Evolutionary conservation across 768 basidiomycete genomes (phyloP).

Genomic region (Russula sp.): DNA sequence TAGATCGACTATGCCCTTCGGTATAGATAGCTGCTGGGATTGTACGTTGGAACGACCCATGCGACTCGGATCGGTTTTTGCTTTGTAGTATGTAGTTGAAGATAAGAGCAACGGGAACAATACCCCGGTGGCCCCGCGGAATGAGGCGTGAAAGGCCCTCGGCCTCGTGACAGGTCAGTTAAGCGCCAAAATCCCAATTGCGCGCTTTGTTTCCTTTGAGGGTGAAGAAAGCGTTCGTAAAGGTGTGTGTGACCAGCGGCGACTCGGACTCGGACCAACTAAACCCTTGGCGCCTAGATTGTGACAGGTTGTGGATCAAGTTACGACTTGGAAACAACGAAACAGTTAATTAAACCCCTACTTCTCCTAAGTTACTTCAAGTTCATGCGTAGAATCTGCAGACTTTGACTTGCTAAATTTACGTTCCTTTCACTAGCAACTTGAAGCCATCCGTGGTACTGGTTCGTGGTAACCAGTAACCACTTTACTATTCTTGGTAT

Average conservation of each 20-base stretch:
- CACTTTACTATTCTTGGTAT: too few relatives aligned
- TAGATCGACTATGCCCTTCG: not conserved
- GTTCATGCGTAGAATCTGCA: not conserved
- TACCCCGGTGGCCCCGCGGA: not conserved
- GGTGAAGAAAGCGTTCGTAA: not conserved
- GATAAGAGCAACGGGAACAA: not conserved
- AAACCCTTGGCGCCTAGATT: too few relatives aligned
- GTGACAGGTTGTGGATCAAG: too few relatives aligned
- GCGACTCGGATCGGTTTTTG: not conserved
- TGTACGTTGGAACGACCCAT: slow-evolving; percentile 1
- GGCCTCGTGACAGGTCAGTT: not conserved
- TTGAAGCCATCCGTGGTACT: too few relatives aligned
- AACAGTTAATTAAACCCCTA: not conserved
- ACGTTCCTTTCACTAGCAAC: not conserved
- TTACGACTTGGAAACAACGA: not conserved
- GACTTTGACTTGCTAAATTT: not conserved
- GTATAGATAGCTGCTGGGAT: not conserved
- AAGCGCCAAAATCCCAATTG: not conserved
- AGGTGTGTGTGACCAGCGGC: not conserved
- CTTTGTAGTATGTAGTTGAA: not conserved
- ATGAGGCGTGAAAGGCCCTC: not conserved
- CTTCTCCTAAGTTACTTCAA: not conserved
- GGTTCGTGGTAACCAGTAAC: too few relatives aligned
- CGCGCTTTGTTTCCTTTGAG: not conserved
- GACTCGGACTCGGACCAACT: not conserved